Evolutionary conservation across 2,329 filamentous ascomycete species (phyloP), one percentile per base, ranked within the genome.

Genomic region (Calonectria hawksworthii): DNA sequence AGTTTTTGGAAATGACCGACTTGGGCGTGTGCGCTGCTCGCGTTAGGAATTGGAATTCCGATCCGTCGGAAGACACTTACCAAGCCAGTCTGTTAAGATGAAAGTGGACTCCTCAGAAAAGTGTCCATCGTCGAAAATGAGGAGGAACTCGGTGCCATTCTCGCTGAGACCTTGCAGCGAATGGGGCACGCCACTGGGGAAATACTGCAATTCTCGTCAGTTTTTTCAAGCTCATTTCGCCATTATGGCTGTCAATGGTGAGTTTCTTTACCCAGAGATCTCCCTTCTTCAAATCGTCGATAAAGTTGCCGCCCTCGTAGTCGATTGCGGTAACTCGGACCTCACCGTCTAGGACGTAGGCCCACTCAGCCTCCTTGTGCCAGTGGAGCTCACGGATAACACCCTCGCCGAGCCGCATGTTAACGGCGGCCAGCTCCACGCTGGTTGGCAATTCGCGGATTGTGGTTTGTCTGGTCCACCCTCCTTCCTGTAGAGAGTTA

Each of bases 291-390:
- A 96, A 85, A 80, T 96, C 94, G 77, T 95, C 94, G 75, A 96
- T 90, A 83, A 95, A 96, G 76, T 92, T 94, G 75, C 94, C 92
- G 13, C 94, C 94, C 75, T 96, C 93, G 52, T 93, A 91, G 84
- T 95, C 93, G 23, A 96, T 89, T 0, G 92, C 94, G 0, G 93
- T 95, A 66, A 96, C 90, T 68, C 94, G 91, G 26, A 94, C 93
- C 73, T 90, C 88, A 66, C 94, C 94, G 72, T 93, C 91, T 0
- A 95, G 89, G 3, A 95, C 92, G 76, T 94, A 95, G 0, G 93
- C 93, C 94, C 94, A 95, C 81, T 96, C 94, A 47, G 93, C 93
- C 83, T 95, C 93, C 79, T 94, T 94, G 87, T 96, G 94, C 94
- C 94, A 96, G 82, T 96, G 94, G 11, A 96, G 88, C 83, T 96